phyloP scores from a whole-genome alignment of 352 stramenopile species.

The Phytophthora ohioensis region DNA sequence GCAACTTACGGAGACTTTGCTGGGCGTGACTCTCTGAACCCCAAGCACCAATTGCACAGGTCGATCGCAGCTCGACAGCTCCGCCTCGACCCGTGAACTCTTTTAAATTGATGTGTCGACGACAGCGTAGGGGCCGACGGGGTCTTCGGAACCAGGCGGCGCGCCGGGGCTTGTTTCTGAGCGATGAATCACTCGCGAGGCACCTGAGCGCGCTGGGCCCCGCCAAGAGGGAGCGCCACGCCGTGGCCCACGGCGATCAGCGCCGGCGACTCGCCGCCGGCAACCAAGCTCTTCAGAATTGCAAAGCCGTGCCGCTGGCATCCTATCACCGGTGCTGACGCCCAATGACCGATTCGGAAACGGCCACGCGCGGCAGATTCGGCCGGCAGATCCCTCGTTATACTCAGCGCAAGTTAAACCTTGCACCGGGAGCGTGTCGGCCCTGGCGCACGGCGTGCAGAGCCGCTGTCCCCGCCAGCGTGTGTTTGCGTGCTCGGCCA shows the following conservation, averaged over 20 bases:
- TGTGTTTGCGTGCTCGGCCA: constrained; percentile 6
- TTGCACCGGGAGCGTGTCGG: constrained; percentile 18
- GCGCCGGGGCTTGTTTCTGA: constrained; percentile 16
- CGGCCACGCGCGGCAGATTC: constrained; percentile 19
- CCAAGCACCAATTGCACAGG: constrained; percentile 17
- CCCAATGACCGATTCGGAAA: constrained; percentile 19
- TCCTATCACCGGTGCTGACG: constrained; percentile 4
- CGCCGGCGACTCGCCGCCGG: background rate
- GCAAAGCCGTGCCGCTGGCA: constrained; percentile 11
- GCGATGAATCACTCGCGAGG: constrained; percentile 16
- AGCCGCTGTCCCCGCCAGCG: constrained; percentile 3
- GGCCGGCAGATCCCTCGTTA: constrained; percentile 18
- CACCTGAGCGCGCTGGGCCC: background rate
- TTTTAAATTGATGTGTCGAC: constrained; percentile 20
- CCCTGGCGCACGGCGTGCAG: constrained; percentile 25
- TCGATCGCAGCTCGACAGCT: background rate
- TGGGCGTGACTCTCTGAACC: background rate
- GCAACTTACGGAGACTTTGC: constrained; percentile 3
- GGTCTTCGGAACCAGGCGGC: constrained; percentile 21
- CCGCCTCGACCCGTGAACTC: no score
- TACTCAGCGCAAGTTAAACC: constrained; percentile 32
- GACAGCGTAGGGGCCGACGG: constrained; percentile 10
- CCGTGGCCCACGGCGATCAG: no score
- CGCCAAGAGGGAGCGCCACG: background rate
- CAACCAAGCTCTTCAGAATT: constrained; percentile 21